Conservation (phyloP, 805 yeast genomes). For the Ogataea methanolica region DNA sequence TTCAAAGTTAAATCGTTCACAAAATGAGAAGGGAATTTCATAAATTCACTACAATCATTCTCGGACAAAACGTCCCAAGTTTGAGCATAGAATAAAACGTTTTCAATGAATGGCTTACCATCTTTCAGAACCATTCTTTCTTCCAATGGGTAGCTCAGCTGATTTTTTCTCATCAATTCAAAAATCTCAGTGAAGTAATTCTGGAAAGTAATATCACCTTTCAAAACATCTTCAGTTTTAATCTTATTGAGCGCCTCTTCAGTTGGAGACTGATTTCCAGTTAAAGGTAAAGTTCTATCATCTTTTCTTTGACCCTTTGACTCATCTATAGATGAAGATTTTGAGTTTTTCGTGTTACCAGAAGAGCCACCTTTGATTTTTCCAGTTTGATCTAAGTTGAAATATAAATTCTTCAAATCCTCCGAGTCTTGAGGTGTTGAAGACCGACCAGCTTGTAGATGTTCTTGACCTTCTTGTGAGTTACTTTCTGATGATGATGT, state of each 20-base stretch:
- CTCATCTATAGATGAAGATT: slow-evolving; percentile 18
- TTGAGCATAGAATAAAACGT: slow-evolving; percentile 25
- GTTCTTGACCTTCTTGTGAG: too few species aligned
- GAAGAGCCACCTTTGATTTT: slow-evolving; percentile 23
- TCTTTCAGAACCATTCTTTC: slow-evolving; percentile 27
- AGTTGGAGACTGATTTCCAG: slow-evolving; percentile 23
- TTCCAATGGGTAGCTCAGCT: slow-evolving; percentile 27
- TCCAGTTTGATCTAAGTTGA: slow-evolving; percentile 17
- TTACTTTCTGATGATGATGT: background rate
- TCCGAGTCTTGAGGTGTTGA: slow-evolving; percentile 18
- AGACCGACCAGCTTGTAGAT: slow-evolving; percentile 2
- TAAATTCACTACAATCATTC: slow-evolving; percentile 19
- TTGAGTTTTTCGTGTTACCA: slow-evolving; percentile 22
- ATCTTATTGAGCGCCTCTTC: slow-evolving; percentile 24
- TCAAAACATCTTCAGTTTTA: slow-evolving; percentile 24
- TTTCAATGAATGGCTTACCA: slow-evolving; percentile 31
- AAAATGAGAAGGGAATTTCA: slow-evolving; percentile 28
- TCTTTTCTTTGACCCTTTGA: slow-evolving; percentile 21
- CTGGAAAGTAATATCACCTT: slow-evolving; percentile 31
- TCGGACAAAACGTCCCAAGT: slow-evolving; percentile 25
- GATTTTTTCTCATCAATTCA: slow-evolving; percentile 26
- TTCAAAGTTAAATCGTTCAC: slow-evolving; percentile 30
- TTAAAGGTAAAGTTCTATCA: slow-evolving; percentile 27
- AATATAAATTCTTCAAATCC: slow-evolving; percentile 20
- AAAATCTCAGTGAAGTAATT: slow-evolving; percentile 29